Evolutionary conservation across 1,284 basidiomycete genomes (phyloP).

Genomic region (Ceratorhiza oryzae-sativae): DNA sequence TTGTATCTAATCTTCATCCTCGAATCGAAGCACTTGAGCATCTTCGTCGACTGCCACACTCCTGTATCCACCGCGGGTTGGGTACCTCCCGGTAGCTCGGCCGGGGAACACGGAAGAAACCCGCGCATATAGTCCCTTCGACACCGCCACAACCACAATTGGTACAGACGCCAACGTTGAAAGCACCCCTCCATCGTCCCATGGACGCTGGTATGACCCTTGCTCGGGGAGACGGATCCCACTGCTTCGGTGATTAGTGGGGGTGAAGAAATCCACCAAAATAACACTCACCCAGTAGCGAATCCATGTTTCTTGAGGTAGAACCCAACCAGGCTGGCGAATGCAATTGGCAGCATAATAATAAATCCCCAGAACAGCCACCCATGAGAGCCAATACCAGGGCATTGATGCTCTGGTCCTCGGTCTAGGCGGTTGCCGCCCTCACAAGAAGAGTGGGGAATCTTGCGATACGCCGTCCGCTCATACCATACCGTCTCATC

Average conservation of each 20-base stretch:
- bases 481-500: slow-evolving; percentile 87
- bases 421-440: slow-evolving; percentile 77
- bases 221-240: slow-evolving; percentile 76
- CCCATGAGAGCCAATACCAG: slow-evolving; percentile 74
- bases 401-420: slow-evolving; percentile 76
- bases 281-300: slow-evolving; percentile 16
- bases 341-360: slow-evolving; percentile 72
- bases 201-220: slow-evolving; percentile 56
- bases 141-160: slow-evolving; percentile 76
- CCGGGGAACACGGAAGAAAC: slow-evolving; percentile 50
- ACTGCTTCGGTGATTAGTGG: slow-evolving; percentile 52
- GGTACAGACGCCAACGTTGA: slow-evolving; percentile 83
- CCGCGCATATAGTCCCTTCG: slow-evolving; percentile 58
- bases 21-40: slow-evolving; percentile 81
- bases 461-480: slow-evolving; percentile 86
- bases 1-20: slow-evolving; percentile 61
- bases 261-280: slow-evolving; percentile 37
- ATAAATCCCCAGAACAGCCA: slow-evolving; percentile 84
- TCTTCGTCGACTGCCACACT: slow-evolving; percentile 87
- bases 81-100: slow-evolving; percentile 52
- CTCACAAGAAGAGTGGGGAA: slow-evolving; percentile 84
- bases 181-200: slow-evolving; percentile 60
- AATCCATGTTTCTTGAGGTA: slow-evolving; percentile 76
- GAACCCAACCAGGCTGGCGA: slow-evolving; percentile 76
- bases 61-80: slow-evolving; percentile 73